phyloP scores from a whole-genome alignment of 2,329 filamentous ascomycete genomes.

The Claviceps pusilla region DNA sequence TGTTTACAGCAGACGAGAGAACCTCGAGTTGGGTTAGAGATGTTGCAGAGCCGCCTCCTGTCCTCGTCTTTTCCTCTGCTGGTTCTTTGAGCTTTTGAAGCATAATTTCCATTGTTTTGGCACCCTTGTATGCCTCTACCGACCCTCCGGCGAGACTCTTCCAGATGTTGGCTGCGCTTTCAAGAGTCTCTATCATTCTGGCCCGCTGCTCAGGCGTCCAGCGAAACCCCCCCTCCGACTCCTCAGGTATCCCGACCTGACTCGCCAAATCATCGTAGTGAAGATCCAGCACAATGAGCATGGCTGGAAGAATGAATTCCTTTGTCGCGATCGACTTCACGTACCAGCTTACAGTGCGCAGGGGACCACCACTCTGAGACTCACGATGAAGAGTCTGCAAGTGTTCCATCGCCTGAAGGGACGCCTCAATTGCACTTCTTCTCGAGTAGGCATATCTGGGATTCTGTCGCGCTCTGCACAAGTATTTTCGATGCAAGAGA shows the following conservation, averaged over 20 bases:
- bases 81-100: conserved; percentile 52
- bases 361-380: conserved; percentile 53
- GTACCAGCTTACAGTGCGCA: conserved; percentile 63
- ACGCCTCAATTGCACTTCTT: conserved; percentile 70
- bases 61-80: conserved; percentile 3
- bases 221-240: conserved; percentile 32
- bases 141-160: conserved; percentile 59
- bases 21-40: conserved; percentile 9
- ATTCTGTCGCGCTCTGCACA: conserved; percentile 63
- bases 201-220: conserved; percentile 47
- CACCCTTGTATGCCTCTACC: conserved; percentile 83
- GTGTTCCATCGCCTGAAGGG: conserved; percentile 65
- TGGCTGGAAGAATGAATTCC: conserved; percentile 75
- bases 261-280: conserved; percentile 47
- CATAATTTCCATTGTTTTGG: conserved; percentile 68
- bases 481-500: conserved; percentile 75
- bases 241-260: conserved; percentile 24
- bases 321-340: conserved; percentile 65
- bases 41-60: background rate
- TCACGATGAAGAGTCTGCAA: conserved; percentile 64
- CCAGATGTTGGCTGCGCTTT: conserved; percentile 66
- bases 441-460: conserved; percentile 72
- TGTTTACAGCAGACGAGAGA: conserved; percentile 20
- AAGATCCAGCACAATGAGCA: conserved; percentile 70
- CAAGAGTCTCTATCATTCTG: conserved; percentile 63